Evolutionary conservation across 768 basidiomycete genomes (phyloP), one percentile per base, ranked within the genome.

Genomic region (Pleurotus pulmonarius): DNA sequence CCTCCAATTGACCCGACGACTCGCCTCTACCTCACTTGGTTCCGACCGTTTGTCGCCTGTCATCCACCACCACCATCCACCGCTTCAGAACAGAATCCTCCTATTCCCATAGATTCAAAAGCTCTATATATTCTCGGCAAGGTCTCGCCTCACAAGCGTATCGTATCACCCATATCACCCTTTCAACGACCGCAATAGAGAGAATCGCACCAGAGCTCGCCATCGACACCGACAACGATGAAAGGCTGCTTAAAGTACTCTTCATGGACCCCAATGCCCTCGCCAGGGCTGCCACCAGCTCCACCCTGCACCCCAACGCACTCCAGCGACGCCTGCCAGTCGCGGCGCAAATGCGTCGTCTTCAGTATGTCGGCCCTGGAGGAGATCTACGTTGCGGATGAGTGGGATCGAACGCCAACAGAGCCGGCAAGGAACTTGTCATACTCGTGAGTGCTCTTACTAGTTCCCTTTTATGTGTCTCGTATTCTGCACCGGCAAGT

Each of bases 351-450:
- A 70, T 78, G 77, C 29, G 89, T 91, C 26, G 79, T 79, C 6
- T 91, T 89, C 60, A 79, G 81, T 45, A 73, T 72, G 3, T 72
- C 79, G 2, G 79, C 77, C 53, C 70, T 73, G 11, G 83, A 87
- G 58, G 77, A 88, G 65, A 73, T 90, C 8, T 79, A 79, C 64
- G 67, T 76, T 26, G 89, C 86, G 3, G 89, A 91, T 66, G 87
- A 88, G 56, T 90, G 89, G 89, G 89, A 91, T 67, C 78, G 89
- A 13, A 88, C 86, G 1, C 88, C 89, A 2, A 77, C 78, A 2
- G 84, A 87, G 40, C 83, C 86, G 22, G 79, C 85, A 5, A 75
- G 76, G 29, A 79, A 76, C 58, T 70, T 90, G 60, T 78, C 82
- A 2, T 90, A 88, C 64, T 78, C 84, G 87, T 90, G 65, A 78